Evolutionary conservation across 495 filamentous ascomycete genomes (phyloP), one percentile per base, ranked within the genome.

Genomic region (Apiosordaria backusii): DNA sequence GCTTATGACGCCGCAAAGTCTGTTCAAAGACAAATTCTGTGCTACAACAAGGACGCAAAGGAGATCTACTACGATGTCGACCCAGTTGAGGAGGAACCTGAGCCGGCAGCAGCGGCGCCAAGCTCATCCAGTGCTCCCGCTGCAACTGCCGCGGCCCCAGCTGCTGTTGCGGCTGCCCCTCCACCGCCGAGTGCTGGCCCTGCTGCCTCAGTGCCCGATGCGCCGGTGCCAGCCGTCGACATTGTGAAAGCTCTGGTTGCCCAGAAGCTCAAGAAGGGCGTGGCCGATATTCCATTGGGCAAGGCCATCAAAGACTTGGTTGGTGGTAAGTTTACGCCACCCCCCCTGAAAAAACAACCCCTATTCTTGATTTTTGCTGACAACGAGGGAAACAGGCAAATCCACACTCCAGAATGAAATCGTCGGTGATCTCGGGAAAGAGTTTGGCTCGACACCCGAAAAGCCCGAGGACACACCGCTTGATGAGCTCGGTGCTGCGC

Each of bases 31-130:
- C 93, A 98, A 79, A 98, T 99, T 78, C 87, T 98, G 52, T 98
- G 95, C 83, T 99, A 98, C 84, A 97, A 96, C 80, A 99, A 99
- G 78, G 95, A 99, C 75, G 92, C 93, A 10, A 97, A 97, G 76
- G 95, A 98, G 76, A 99, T 99, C 69, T 99, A 99, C 82, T 99
- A 99, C 77, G 93, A 97, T 77, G 92, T 97, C 50, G 95, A 99
- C 74, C 96, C 96, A 0, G 85, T 95, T 15, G 93, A 96, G 72
- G 95, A 99, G 54, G 93, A 97, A 79, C 85, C 88, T 23, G 89
- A 88, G 68, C 75, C 88, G 27, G 70, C 84, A 22, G 73, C 82
- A 23, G 78, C 83, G 62, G 72, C 81, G 26, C 71, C 84, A 15
- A 80, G 78, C 64, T 71, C 77, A 26, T 76, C 80, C 19, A 73